Conservation (phyloP, 495 filamentous ascomycete species). For the Penicillium silybi region DNA sequence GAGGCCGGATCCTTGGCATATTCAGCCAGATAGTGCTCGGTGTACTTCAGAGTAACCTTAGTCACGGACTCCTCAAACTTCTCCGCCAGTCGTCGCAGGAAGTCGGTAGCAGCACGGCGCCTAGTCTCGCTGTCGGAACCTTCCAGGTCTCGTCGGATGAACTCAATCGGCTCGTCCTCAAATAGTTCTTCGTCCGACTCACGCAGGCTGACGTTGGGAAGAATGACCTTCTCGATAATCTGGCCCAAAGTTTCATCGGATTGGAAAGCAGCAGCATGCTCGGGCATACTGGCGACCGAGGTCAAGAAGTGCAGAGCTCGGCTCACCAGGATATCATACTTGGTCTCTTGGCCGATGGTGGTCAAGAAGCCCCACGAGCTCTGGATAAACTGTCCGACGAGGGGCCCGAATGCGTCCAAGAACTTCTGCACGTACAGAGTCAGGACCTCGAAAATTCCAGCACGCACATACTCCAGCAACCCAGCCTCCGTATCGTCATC, state of each 20-base stretch:
- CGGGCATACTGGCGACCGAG: constrained; percentile 68
- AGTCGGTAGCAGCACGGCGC: constrained; percentile 88
- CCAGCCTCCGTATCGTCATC: constrained; percentile 86
- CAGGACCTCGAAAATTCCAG: constrained; percentile 86
- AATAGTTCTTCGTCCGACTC: constrained; percentile 94
- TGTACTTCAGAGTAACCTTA: constrained; percentile 72
- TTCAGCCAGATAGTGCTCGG: constrained; percentile 67
- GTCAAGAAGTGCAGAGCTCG: constrained; percentile 91
- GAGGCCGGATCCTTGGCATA: constrained; percentile 64
- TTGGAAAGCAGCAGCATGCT: constrained; percentile 84
- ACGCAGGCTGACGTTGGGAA: constrained; percentile 86
- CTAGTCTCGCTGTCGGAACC: constrained; percentile 94
- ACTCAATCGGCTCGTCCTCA: constrained; percentile 98
- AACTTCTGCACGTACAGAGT: constrained; percentile 88
- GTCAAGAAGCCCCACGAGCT: constrained; percentile 91
- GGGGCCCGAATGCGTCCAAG: constrained; percentile 80
- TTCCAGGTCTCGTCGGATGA: constrained; percentile 92
- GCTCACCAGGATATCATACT: constrained; percentile 95
- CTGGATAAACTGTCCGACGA: constrained; percentile 75
- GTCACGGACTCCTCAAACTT: constrained; percentile 85
- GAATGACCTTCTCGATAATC: constrained; percentile 89
- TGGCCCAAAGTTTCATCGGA: constrained; percentile 67
- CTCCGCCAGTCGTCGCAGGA: constrained; percentile 78
- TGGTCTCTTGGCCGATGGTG: constrained; percentile 76
- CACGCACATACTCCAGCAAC: constrained; percentile 76